Conservation (phyloP, 169 alveolate species). For the Perkinsus olseni region DNA sequence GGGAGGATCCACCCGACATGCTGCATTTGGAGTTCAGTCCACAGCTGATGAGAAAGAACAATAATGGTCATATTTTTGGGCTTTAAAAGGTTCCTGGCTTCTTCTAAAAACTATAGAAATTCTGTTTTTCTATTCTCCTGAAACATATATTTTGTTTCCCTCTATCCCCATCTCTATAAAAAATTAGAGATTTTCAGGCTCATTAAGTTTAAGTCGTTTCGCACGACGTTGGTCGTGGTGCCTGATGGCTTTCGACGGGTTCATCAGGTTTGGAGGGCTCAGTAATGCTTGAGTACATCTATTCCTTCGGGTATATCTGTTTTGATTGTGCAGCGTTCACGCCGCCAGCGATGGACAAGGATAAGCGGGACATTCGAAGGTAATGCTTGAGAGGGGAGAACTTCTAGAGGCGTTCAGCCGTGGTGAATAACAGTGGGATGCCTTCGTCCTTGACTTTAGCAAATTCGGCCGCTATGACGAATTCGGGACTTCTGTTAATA, state of each 20-base stretch:
- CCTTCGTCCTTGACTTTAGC: too few species aligned
- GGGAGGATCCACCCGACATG: neutral
- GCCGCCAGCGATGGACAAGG: neutral
- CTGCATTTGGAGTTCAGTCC: neutral
- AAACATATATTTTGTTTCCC: too few species aligned
- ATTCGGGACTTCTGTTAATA: too few species aligned
- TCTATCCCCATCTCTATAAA: too few species aligned
- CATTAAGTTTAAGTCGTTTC: neutral
- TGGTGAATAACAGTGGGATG: too few species aligned
- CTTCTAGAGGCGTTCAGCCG: too few species aligned
- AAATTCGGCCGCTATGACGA: too few species aligned
- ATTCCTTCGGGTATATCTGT: neutral
- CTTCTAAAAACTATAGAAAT: too few species aligned
- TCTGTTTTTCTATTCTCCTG: too few species aligned
- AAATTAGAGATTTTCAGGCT: neutral
- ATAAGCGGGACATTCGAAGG: neutral
- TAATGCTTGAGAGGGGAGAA: neutral
- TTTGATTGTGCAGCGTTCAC: neutral
- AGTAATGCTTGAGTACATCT: neutral
- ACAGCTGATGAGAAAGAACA: neutral
- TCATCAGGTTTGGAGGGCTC: neutral
- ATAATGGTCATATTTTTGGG: neutral
- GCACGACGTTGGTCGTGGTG: too few species aligned
- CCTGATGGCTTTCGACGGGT: neutral
- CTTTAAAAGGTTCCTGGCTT: neutral